A percentile compares a stretch with the other conserved stretches of the same genome.
These are phyloP conservation scores for Hyaloperonospora brassicae DNA, from an alignment of 352 stramenopile species.

Conservation along the genomic window DNA sequence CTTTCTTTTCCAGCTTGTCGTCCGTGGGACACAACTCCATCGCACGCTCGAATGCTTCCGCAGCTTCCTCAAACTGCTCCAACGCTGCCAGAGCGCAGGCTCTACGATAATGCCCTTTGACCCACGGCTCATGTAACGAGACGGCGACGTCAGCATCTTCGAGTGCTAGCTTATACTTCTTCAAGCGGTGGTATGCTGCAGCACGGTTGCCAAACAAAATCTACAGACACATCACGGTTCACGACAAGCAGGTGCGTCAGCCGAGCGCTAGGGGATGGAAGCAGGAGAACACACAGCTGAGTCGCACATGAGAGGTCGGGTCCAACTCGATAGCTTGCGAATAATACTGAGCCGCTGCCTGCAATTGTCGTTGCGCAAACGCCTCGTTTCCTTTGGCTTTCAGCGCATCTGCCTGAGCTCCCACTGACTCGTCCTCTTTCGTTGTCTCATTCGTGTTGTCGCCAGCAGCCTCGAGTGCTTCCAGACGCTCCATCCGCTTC, in stretches of 20 bases:
- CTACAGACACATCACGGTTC: constrained; percentile 31
- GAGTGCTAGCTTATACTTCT: constrained; percentile 58
- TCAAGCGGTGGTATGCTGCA: constrained; percentile 61
- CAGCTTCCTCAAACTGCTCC: constrained; percentile 54
- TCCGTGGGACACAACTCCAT: constrained; percentile 65
- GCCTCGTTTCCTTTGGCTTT: constrained; percentile 76
- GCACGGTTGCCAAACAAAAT: constrained; percentile 81
- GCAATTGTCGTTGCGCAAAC: constrained; percentile 70
- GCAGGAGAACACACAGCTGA: background rate
- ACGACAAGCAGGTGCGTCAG: constrained; percentile 7
- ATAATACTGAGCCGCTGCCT: constrained; percentile 76
- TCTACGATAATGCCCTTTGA: constrained; percentile 82
- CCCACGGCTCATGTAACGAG: constrained; percentile 59
- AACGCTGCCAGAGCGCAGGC: constrained; percentile 59
- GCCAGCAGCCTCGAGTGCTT: constrained; percentile 45
- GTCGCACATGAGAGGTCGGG: constrained; percentile 56
- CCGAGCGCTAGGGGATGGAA: background rate
- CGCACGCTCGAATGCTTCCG: constrained; percentile 56
- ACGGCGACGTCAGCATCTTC: constrained; percentile 57
- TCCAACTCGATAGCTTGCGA: constrained; percentile 80
- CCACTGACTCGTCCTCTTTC: constrained; percentile 17
- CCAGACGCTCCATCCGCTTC: constrained; percentile 78
- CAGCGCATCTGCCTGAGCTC: constrained; percentile 32
- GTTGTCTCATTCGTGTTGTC: constrained; percentile 18
- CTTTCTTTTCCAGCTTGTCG: constrained; percentile 52